phyloP scores from a whole-genome alignment of 768 basidiomycete genomes.

The Boletus rubroflammeus region DNA sequence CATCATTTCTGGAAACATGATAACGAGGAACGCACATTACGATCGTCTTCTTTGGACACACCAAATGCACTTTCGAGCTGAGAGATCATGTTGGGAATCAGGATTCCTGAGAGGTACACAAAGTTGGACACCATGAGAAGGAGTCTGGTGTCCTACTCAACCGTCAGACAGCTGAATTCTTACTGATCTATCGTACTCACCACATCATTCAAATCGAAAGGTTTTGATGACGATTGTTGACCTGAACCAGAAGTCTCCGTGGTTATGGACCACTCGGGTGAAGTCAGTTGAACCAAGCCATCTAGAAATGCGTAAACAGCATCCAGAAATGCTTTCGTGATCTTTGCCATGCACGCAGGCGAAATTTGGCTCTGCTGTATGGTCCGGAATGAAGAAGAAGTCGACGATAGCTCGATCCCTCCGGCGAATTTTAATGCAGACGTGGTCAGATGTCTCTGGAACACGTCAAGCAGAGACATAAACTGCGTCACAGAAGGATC shows the following conservation, averaged over 20 bases:
- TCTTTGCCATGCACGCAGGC: slow-evolving; percentile 62
- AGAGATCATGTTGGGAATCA: slow-evolving; percentile 76
- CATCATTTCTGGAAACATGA: background rate
- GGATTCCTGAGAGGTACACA: slow-evolving; percentile 59
- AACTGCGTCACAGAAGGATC: slow-evolving; percentile 71
- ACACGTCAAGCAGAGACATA: slow-evolving; percentile 71
- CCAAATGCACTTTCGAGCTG: slow-evolving; percentile 79
- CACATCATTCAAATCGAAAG: slow-evolving; percentile 55
- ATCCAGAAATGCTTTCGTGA: slow-evolving; percentile 84
- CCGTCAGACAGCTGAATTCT: background rate
- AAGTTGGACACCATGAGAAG: slow-evolving; percentile 90
- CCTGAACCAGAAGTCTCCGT: slow-evolving; percentile 5
- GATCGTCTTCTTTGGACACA: slow-evolving; percentile 67
- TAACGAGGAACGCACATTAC: slow-evolving; percentile 45
- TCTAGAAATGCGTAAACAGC: slow-evolving; percentile 82
- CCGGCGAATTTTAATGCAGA: slow-evolving; percentile 78
- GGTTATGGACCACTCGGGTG: slow-evolving; percentile 52
- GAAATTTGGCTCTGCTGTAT: slow-evolving; percentile 61
- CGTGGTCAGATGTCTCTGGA: slow-evolving; percentile 75
- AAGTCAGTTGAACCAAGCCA: slow-evolving; percentile 78
- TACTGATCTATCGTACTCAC: slow-evolving; percentile 38
- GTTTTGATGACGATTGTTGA: slow-evolving; percentile 26
- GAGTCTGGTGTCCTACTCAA: slow-evolving; percentile 74
- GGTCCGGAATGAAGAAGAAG: slow-evolving; percentile 46
- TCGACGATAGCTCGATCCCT: slow-evolving; percentile 56